phyloP scores from a whole-genome alignment of 345 rosid species.

The thale cress (Arabidopsis thaliana) region DNA sequence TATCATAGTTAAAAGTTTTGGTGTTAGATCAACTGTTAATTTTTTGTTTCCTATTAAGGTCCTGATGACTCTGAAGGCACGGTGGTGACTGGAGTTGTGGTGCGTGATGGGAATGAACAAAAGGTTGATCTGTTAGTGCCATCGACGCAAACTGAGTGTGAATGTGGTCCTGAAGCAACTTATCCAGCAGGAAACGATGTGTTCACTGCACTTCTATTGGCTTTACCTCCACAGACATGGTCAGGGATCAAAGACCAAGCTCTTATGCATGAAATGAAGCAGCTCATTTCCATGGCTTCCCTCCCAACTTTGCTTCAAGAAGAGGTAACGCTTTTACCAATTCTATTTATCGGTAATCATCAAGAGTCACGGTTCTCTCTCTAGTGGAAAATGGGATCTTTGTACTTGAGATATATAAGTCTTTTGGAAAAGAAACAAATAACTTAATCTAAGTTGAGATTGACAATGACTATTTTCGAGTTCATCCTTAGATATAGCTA shows the following conservation, averaged over 20 bases:
- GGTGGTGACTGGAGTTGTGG: conserved; percentile 43
- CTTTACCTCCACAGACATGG: conserved; percentile 86
- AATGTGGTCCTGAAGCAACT: conserved; percentile 48
- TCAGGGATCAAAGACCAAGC: conserved; percentile 65
- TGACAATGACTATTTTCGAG: conserved; percentile 15
- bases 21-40: not conserved
- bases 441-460: not conserved
- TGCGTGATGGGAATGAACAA: conserved; percentile 58
- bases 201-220: conserved; percentile 73
- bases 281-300: conserved; percentile 60
- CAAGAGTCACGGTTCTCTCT: not conserved
- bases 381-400: not conserved
- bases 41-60: conserved; percentile 11
- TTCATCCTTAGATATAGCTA: not conserved
- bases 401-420: not conserved
- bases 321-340: conserved; percentile 61
- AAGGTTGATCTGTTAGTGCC: conserved; percentile 51
- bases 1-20: not conserved
- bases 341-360: not conserved
- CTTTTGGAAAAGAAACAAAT: not conserved
- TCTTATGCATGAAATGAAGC: conserved; percentile 55
- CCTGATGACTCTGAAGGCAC: conserved; percentile 34
- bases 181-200: conserved; percentile 69
- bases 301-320: conserved; percentile 87
- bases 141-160: conserved; percentile 46